Conservation (phyloP, 139 green algal genomes). For the Tetratostichococcus sp. region DNA sequence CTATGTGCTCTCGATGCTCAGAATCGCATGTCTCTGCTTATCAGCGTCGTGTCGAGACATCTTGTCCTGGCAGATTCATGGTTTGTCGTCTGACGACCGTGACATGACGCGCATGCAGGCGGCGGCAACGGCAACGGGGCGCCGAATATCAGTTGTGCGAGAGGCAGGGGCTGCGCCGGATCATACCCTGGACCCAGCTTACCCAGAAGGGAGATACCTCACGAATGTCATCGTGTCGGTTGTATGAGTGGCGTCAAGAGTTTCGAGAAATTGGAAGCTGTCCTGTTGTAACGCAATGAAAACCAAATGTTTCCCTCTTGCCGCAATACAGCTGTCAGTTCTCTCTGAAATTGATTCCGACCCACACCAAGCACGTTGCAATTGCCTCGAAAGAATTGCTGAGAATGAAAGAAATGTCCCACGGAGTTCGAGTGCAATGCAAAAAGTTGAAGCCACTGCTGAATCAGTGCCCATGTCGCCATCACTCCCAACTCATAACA, state of each 20-base stretch:
- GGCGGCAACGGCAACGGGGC: conserved; percentile 22
- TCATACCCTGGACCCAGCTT: conserved; percentile 66
- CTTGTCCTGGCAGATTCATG: not conserved
- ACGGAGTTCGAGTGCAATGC: not conserved
- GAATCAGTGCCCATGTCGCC: too few species aligned
- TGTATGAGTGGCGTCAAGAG: conserved; percentile 19
- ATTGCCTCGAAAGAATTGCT: too few species aligned
- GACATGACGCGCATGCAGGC: conserved; percentile 30
- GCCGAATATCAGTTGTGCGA: conserved; percentile 57
- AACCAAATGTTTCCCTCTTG: too few species aligned
- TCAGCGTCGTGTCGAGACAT: not conserved
- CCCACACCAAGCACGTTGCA: too few species aligned
- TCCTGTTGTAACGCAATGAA: too few species aligned
- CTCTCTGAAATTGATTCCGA: too few species aligned
- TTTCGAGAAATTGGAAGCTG: not conserved
- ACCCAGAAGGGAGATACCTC: conserved; percentile 83
- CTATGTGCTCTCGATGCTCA: too few species aligned
- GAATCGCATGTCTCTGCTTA: too few species aligned
- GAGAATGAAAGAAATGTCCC: not conserved
- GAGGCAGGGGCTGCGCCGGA: conserved; percentile 58
- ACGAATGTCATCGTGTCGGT: conserved; percentile 65
- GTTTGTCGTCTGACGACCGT: too few species aligned
- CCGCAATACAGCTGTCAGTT: too few species aligned
- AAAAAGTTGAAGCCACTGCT: too few species aligned
- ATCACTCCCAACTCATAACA: not conserved